Evolutionary conservation across 1,139 yeast genomes (phyloP).

Genomic region (Petasospora rhodanensis): DNA sequence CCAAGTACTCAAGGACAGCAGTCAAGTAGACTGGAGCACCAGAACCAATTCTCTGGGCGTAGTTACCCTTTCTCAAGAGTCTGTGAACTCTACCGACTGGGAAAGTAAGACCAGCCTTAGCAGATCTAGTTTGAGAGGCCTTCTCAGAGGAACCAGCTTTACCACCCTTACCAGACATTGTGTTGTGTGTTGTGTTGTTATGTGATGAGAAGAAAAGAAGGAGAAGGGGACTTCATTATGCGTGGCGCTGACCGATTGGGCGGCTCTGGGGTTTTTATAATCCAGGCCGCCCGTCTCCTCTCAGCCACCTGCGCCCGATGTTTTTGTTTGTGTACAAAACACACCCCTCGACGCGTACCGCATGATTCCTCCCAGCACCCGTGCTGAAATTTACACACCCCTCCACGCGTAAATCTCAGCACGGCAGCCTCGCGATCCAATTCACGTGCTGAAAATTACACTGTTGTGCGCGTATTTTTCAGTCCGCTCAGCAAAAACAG

Average conservation of each 20-base stretch:
- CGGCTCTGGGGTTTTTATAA: no score
- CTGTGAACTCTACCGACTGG: conserved; percentile 99
- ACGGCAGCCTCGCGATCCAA: no score
- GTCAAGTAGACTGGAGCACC: conserved; percentile 97
- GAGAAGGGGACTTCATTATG: neutral
- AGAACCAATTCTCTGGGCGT: conserved; percentile 98
- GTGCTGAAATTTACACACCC: conserved; percentile 1
- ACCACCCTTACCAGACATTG: conserved; percentile 98
- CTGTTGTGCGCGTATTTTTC: neutral
- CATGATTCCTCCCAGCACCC: conserved; percentile 1
- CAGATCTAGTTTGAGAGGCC: conserved; percentile 95
- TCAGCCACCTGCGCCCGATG: no score
- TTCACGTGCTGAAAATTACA: neutral
- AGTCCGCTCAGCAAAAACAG: neutral
- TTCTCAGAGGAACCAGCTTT: conserved; percentile 91
- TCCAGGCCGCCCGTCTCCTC: no score
- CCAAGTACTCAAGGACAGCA: conserved; percentile 92
- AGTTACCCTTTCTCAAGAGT: conserved; percentile 95
- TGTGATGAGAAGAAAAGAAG: conserved; percentile 9
- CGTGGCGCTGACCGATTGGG: no score
- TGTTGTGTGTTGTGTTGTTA: conserved; percentile 21
- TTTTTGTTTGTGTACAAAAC: conserved; percentile 2
- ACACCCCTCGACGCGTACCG: no score
- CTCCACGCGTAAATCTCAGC: neutral
- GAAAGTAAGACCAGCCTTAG: conserved; percentile 98